Evolutionary conservation across 768 basidiomycete species (phyloP).

Genomic region (Leccinum imitatum): DNA sequence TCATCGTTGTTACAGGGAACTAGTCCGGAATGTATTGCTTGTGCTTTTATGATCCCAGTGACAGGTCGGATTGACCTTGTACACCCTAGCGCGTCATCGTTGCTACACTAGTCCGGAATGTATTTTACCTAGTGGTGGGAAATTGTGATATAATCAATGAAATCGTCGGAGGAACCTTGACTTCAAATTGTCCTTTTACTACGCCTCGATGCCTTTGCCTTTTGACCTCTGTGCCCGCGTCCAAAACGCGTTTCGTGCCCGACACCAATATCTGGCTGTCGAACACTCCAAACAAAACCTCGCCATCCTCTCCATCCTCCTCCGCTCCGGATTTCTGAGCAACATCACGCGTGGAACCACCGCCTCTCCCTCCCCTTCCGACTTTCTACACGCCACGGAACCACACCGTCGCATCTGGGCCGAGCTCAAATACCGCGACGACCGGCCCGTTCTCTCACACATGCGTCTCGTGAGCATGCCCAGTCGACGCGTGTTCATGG

Average conservation of each 20-base stretch:
- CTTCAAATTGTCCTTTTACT: no score
- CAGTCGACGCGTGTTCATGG: constrained; percentile 77
- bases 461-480: constrained; percentile 87
- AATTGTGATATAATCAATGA: constrained; percentile 15
- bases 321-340: constrained; percentile 86
- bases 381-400: constrained; percentile 58
- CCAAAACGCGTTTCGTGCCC: constrained; percentile 89
- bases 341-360: constrained; percentile 79
- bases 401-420: constrained; percentile 73
- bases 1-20: no score
- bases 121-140: no score
- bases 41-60: no score
- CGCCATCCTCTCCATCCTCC: constrained; percentile 88
- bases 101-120: no score
- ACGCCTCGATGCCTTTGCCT: constrained; percentile 52
- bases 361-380: constrained; percentile 57
- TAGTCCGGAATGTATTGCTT: no score
- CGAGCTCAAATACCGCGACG: constrained; percentile 89
- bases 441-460: constrained; percentile 74
- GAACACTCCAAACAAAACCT: constrained; percentile 87
- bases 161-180: neutral
- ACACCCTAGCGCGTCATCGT: no score
- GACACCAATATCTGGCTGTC: constrained; percentile 74
- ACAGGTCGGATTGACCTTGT: no score
- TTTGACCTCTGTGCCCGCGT: constrained; percentile 87